These are phyloP conservation scores for Chaetomiaceae sp. DNA, from an alignment of 2,329 filamentous ascomycete species.

Conservation along the genomic window DNA sequence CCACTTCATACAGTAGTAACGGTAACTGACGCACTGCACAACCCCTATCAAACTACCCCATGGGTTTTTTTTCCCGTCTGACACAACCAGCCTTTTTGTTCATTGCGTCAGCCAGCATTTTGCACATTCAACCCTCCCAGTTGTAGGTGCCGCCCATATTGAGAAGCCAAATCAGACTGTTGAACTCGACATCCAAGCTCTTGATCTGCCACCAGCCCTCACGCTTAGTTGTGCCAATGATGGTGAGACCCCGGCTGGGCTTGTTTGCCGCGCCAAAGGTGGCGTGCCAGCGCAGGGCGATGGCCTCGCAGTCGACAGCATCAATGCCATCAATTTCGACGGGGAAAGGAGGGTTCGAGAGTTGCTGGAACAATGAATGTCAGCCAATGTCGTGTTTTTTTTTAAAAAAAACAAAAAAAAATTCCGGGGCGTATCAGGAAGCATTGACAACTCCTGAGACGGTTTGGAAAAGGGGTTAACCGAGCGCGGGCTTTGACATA, in stretches of 20 bases:
- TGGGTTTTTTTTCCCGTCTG: no score
- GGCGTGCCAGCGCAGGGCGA: slow-evolving; percentile 32
- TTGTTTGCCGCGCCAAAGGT: slow-evolving; percentile 31
- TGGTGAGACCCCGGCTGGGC: slow-evolving; percentile 31
- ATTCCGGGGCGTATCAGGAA: no score
- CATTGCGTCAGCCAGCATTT: not conserved
- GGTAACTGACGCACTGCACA: not conserved
- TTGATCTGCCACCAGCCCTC: slow-evolving; percentile 31
- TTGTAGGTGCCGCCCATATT: slow-evolving; percentile 33
- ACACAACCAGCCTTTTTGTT: not conserved
- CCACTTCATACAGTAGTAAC: no score
- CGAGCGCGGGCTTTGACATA: no score
- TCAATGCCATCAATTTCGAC: slow-evolving; percentile 30
- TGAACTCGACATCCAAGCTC: slow-evolving; percentile 33
- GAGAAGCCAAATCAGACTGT: slow-evolving; percentile 31
- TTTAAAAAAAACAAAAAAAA: no score
- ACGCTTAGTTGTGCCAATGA: slow-evolving; percentile 29
- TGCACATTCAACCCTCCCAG: slow-evolving; percentile 26
- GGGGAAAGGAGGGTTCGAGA: slow-evolving; percentile 30
- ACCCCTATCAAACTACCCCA: no score
- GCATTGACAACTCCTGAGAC: no score
- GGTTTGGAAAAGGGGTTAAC: no score
- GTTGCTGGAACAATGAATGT: slow-evolving; percentile 15
- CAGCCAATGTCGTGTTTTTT: no score
- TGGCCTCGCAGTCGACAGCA: slow-evolving; percentile 30